phyloP scores from a whole-genome alignment of 192 early-diverging fungal genomes.

The Coemansia sp. region DNA sequence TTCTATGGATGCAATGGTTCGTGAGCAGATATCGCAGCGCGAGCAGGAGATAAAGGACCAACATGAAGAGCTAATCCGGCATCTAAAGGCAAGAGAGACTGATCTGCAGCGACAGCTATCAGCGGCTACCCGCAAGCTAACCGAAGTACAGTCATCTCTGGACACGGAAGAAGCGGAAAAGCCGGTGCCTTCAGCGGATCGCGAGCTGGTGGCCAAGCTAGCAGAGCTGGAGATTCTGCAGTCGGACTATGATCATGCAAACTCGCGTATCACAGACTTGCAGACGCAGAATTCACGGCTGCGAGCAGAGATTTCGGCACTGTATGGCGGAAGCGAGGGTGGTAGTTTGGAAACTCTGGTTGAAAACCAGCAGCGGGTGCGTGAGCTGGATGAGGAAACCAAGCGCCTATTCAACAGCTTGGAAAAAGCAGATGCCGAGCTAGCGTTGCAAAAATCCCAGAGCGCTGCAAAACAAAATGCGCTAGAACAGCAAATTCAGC shows the following conservation, averaged over 20 bases:
- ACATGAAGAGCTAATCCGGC: constrained; percentile 74
- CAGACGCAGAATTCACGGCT: constrained; percentile 67
- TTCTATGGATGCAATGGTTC: constrained; percentile 65
- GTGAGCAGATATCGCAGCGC: constrained; percentile 63
- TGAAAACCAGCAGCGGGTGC: constrained; percentile 35
- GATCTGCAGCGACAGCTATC: constrained; percentile 79
- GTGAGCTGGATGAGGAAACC: constrained; percentile 37
- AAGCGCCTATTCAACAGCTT: constrained; percentile 28
- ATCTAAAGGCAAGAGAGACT: constrained; percentile 81
- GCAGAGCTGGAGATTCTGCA: constrained; percentile 88
- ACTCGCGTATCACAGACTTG: constrained; percentile 63
- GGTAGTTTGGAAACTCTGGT: constrained; percentile 29
- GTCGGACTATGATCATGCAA: constrained; percentile 80
- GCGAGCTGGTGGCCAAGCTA: constrained; percentile 74
- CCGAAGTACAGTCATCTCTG: constrained; percentile 62
- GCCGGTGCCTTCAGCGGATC: constrained; percentile 64
- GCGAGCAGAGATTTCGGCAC: constrained; percentile 40
- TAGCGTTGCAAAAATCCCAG: constrained; percentile 24
- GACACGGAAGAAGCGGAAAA: constrained; percentile 71
- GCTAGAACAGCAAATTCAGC: constrained; percentile 28
- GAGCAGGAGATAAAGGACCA: constrained; percentile 70
- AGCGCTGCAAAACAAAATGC: constrained; percentile 7
- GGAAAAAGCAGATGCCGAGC: constrained; percentile 34
- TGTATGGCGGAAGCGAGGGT: constrained; percentile 20
- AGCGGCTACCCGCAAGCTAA: constrained; percentile 72